Conservation (phyloP, 1,284 basidiomycete genomes). For the Ganoderma resinaceum region DNA sequence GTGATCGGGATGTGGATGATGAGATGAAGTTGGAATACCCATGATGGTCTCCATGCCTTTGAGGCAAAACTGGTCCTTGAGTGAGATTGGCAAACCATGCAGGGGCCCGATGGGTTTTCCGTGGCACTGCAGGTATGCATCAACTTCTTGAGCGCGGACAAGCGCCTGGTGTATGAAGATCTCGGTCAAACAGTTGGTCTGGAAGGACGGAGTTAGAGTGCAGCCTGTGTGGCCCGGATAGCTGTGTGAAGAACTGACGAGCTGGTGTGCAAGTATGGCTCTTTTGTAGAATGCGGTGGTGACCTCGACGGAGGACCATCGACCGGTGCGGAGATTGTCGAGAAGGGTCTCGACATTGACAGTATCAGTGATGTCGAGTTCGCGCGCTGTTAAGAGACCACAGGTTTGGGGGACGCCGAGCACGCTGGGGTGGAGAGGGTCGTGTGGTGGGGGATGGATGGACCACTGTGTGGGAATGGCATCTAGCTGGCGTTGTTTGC, state of each 20-base stretch:
- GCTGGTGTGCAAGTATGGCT: conserved; percentile 82
- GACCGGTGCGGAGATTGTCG: conserved; percentile 52
- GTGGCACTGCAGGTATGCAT: conserved; percentile 51
- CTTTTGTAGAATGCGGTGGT: conserved; percentile 82
- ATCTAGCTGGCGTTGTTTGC: conserved; percentile 56
- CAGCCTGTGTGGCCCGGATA: too few species aligned
- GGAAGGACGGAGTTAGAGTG: conserved; percentile 35
- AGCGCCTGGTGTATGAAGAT: conserved; percentile 62
- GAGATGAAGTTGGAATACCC: conserved; percentile 41
- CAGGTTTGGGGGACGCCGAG: conserved; percentile 60
- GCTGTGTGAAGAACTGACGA: conserved; percentile 58
- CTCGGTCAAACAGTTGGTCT: conserved; percentile 63
- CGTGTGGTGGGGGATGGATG: conserved; percentile 49
- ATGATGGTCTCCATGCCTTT: conserved; percentile 60
- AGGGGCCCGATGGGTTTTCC: conserved; percentile 62
- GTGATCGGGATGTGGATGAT: background rate
- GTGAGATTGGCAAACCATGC: conserved; percentile 66
- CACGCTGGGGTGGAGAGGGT: conserved; percentile 54
- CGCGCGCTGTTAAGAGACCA: conserved; percentile 64
- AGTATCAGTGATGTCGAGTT: conserved; percentile 73
- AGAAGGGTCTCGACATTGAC: conserved; percentile 56
- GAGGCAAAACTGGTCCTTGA: conserved; percentile 67
- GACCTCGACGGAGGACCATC: conserved; percentile 71
- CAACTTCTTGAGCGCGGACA: conserved; percentile 57
- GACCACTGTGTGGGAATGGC: conserved; percentile 70